Conservation (phyloP, 805 yeast genomes). For the Starmerella floris region DNA sequence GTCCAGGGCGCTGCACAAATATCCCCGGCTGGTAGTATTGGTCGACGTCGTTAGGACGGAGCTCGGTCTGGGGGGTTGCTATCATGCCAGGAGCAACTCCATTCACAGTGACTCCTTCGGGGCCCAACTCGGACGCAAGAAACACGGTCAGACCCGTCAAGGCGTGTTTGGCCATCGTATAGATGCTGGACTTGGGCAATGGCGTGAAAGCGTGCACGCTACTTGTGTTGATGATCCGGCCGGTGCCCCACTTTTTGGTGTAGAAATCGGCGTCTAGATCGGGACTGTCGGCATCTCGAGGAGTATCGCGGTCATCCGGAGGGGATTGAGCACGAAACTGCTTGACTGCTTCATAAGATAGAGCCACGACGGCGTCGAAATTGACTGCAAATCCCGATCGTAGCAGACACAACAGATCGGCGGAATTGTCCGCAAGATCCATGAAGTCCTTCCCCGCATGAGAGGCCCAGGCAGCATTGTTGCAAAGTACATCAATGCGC, state of each 20-base stretch:
- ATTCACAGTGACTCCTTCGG: conserved; percentile 16
- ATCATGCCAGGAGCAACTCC: conserved; percentile 16
- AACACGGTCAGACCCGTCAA: conserved; percentile 13
- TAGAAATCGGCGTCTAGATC: conserved; percentile 13
- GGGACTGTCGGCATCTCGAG: conserved; percentile 3
- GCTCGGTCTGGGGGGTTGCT: conserved; percentile 15
- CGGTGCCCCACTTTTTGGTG: conserved; percentile 13
- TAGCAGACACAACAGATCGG: conserved; percentile 5
- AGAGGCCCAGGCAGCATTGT: conserved; percentile 17
- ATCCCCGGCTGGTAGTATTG: conserved; percentile 3
- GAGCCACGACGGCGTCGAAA: conserved; percentile 13
- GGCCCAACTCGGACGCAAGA: conserved; percentile 14
- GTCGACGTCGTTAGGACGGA: conserved; percentile 15
- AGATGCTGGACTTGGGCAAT: conserved; percentile 11
- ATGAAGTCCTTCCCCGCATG: conserved; percentile 13
- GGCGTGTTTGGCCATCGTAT: conserved; percentile 16
- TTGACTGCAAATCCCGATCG: conserved; percentile 15
- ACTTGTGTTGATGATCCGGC: conserved; percentile 15
- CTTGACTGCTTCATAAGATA: conserved; percentile 13
- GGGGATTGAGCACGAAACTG: conserved; percentile 11
- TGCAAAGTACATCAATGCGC: conserved; percentile 15
- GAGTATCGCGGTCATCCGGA: conserved; percentile 5
- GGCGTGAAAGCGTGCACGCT: conserved; percentile 16
- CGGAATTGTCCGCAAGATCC: conserved; percentile 8
- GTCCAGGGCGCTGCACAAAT: conserved; percentile 13